A percentile compares a stretch with the other conserved stretches of the same genome.
phyloP scores from a whole-genome alignment of 2,329 filamentous ascomycete species.

The Cryphonectria parasitica region DNA sequence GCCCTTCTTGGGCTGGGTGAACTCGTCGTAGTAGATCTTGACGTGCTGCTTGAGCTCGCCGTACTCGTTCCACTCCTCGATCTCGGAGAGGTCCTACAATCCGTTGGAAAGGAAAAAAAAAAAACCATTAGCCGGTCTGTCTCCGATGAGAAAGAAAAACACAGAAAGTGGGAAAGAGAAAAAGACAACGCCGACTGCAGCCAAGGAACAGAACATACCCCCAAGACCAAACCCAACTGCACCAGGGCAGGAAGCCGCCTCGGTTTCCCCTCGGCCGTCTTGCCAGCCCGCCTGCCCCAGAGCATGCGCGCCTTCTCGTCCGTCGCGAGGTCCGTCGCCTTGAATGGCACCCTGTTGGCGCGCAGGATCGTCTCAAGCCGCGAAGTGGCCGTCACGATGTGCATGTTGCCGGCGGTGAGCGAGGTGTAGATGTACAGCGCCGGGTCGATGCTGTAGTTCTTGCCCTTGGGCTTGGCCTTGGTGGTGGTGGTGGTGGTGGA shows the following conservation, averaged over 20 bases:
- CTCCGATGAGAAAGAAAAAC: constrained; percentile 33
- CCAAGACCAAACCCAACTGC: constrained; percentile 82
- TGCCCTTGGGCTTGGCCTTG: constrained; percentile 32
- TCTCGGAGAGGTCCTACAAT: constrained; percentile 81
- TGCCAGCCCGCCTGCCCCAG: constrained; percentile 82
- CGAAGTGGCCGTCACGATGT: constrained; percentile 94
- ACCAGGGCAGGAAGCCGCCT: constrained; percentile 89
- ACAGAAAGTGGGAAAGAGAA: constrained; percentile 6
- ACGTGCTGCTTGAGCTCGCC: constrained; percentile 91
- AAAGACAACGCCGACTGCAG: neutral
- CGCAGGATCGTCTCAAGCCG: constrained; percentile 95
- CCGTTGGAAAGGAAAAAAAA: constrained; percentile 9
- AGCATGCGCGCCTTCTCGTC: constrained; percentile 87
- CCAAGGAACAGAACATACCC: constrained; percentile 61
- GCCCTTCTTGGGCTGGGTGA: constrained; percentile 60
- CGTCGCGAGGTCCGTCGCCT: constrained; percentile 86
- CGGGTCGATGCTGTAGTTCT: constrained; percentile 62
- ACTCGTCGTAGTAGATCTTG: constrained; percentile 67
- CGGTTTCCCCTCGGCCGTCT: constrained; percentile 61
- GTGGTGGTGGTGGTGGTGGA: constrained; percentile 17
- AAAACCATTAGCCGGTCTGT: neutral
- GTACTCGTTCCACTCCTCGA: constrained; percentile 99
- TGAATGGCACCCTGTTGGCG: constrained; percentile 92
- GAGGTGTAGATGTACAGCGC: constrained; percentile 95
- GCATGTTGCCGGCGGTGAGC: constrained; percentile 90